These are phyloP conservation scores for Hyparrhenia diplandra DNA, from an alignment of 176 grass and related monocot species.

Conservation along the genomic window DNA sequence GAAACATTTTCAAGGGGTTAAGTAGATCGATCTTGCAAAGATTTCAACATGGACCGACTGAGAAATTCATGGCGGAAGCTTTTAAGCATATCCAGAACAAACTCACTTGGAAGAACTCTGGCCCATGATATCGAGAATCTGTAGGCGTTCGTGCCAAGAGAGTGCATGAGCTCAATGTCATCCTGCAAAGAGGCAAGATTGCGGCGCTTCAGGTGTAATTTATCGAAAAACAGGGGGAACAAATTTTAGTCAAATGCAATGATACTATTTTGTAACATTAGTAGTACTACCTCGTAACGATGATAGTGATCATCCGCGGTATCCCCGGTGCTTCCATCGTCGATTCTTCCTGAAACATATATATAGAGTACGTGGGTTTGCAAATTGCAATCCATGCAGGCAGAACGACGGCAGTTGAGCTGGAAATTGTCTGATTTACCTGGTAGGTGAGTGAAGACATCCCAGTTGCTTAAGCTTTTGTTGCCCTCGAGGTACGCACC, in stretches of 20 bases:
- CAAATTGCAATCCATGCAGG: not conserved
- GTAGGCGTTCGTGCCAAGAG: constrained; percentile 55
- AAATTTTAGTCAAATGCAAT: no score
- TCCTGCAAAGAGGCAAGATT: constrained; percentile 28
- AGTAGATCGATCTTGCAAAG: not conserved
- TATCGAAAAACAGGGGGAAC: no score
- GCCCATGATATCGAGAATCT: constrained; percentile 48
- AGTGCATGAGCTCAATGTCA: constrained; percentile 55
- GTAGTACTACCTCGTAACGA: constrained; percentile 40
- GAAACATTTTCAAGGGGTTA: not conserved
- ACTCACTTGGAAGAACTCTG: constrained; percentile 62
- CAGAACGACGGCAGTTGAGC: not conserved
- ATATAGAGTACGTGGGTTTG: no score
- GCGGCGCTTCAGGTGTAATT: no score
- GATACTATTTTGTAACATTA: no score
- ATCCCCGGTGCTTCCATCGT: constrained; percentile 47
- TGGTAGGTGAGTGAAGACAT: constrained; percentile 48
- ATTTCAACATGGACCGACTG: not conserved
- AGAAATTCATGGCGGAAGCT: not conserved
- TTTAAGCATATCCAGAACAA: not conserved
- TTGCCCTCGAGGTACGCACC: constrained; percentile 56
- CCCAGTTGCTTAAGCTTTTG: constrained; percentile 74
- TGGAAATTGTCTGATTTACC: constrained; percentile 11
- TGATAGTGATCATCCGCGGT: constrained; percentile 71
- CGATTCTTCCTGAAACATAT: not conserved